phyloP scores from a whole-genome alignment of 2,329 filamentous ascomycete genomes.

The Tolypocladium pustulatum region DNA sequence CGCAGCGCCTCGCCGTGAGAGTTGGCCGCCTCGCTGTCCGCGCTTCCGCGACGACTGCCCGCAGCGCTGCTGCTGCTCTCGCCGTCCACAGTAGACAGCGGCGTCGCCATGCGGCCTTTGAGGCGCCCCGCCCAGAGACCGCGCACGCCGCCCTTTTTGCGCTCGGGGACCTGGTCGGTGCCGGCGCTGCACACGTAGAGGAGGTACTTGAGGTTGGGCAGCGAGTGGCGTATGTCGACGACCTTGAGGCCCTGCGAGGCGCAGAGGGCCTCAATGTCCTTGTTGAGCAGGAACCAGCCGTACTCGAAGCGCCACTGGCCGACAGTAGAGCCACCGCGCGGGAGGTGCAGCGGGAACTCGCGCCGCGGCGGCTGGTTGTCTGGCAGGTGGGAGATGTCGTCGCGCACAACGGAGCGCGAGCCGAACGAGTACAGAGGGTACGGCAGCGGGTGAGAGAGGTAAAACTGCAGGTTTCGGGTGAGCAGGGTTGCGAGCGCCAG shows the following conservation, averaged over 20 bases:
- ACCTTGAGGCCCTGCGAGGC: constrained; percentile 61
- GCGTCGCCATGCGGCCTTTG: constrained; percentile 20
- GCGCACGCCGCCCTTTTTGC: constrained; percentile 50
- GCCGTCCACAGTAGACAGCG: constrained; percentile 16
- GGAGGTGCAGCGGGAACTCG: constrained; percentile 71
- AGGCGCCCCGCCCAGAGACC: constrained; percentile 44
- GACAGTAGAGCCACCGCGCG: constrained; percentile 47
- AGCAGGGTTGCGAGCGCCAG: constrained; percentile 72
- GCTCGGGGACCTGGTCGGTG: constrained; percentile 48
- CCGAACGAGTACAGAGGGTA: constrained; percentile 67
- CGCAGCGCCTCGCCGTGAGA: background rate
- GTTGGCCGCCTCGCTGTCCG: constrained; percentile 23
- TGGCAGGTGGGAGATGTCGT: constrained; percentile 54
- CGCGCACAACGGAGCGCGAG: constrained; percentile 65
- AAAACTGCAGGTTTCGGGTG: constrained; percentile 67
- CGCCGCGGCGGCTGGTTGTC: constrained; percentile 41
- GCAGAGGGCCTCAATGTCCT: constrained; percentile 70
- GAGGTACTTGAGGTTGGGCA: constrained; percentile 89
- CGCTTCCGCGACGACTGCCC: constrained; percentile 31
- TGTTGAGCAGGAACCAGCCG: constrained; percentile 92
- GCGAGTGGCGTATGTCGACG: constrained; percentile 80
- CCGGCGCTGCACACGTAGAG: constrained; percentile 83
- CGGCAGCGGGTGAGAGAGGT: constrained; percentile 66
- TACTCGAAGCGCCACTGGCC: constrained; percentile 92
- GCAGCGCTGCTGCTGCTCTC: constrained; percentile 27